Evolutionary conservation across 2,329 filamentous ascomycete genomes (phyloP).

Genomic region (Dothiorella sarmentorum): DNA sequence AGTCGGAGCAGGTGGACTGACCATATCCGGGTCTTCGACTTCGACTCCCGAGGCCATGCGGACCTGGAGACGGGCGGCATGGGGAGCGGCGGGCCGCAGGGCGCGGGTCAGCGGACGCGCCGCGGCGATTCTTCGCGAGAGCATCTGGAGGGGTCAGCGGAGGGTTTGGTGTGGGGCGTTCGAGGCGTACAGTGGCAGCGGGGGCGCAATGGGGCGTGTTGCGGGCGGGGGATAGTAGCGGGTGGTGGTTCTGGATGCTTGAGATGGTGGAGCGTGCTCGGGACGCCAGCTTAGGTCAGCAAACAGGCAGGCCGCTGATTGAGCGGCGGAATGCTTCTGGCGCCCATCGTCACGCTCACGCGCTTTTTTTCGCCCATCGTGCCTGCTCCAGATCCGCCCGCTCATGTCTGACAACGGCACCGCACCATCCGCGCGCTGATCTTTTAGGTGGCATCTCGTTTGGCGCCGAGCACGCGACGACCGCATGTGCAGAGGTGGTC

Average conservation of each 20-base stretch:
- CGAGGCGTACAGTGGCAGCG: slow-evolving; percentile 10
- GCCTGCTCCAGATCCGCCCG: slow-evolving; percentile 27
- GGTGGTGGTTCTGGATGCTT: neutral
- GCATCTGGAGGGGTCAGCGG: slow-evolving; percentile 32
- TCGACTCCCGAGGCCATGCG: slow-evolving; percentile 46
- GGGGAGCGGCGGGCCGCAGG: slow-evolving; percentile 30
- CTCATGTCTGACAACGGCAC: slow-evolving; percentile 31
- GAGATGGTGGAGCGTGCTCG: slow-evolving; percentile 9
- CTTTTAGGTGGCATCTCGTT: slow-evolving; percentile 26
- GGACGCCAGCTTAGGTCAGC: neutral
- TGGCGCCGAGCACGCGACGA: slow-evolving; percentile 14
- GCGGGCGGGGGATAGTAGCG: slow-evolving; percentile 1
- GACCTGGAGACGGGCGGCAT: slow-evolving; percentile 34
- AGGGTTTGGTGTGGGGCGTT: neutral
- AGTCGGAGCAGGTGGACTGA: slow-evolving; percentile 42
- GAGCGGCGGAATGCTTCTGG: slow-evolving; percentile 1
- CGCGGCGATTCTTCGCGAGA: slow-evolving; percentile 40
- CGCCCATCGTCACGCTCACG: slow-evolving; percentile 15
- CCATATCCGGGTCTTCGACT: slow-evolving; percentile 64
- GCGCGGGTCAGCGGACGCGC: slow-evolving; percentile 40
- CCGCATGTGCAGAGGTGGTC: slow-evolving; percentile 27
- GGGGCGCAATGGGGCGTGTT: slow-evolving; percentile 9
- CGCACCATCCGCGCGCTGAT: slow-evolving; percentile 20
- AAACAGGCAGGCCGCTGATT: neutral
- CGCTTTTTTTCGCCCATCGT: slow-evolving; percentile 26